A percentile compares a stretch with the other conserved stretches of the same genome.
Conservation (phyloP, 768 basidiomycete genomes). For the Hirschioporus abietinus region DNA sequence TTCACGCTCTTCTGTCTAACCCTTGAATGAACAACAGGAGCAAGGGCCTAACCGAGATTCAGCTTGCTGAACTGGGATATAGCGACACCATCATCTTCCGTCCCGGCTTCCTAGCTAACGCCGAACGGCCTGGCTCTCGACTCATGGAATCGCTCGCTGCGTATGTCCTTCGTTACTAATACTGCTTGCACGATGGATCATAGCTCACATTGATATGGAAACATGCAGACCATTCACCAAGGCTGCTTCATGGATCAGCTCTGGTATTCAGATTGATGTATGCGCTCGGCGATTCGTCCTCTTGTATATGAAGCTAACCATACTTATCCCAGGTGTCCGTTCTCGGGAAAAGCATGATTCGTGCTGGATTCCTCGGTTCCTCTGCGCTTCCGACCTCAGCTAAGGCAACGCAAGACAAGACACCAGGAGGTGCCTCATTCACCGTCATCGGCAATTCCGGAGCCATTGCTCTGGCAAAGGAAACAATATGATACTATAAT, state of each 20-base stretch:
- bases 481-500: neutral
- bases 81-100: conserved; percentile 66
- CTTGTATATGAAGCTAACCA: conserved; percentile 3
- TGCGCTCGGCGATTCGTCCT: conserved; percentile 1
- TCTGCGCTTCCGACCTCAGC: conserved; percentile 39
- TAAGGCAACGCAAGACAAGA: conserved; percentile 32
- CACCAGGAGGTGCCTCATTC: conserved; percentile 35
- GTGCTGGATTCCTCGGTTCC: conserved; percentile 53
- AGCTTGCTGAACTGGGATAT: conserved; percentile 63
- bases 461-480: conserved; percentile 36
- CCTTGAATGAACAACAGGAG: conserved; percentile 35
- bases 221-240: conserved; percentile 31
- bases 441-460: conserved; percentile 52
- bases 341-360: conserved; percentile 48
- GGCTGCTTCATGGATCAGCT: conserved; percentile 31
- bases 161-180: conserved; percentile 37
- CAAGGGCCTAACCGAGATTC: conserved; percentile 72
- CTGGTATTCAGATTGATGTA: conserved; percentile 43
- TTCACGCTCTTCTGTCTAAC: neutral
- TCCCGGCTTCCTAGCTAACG: conserved; percentile 47
- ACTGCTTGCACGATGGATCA: conserved; percentile 6
- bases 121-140: conserved; percentile 37
- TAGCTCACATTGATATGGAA: neutral
- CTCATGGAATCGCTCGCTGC: conserved; percentile 35
- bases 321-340: conserved; percentile 35